Base-by-base conservation (phyloP, 768 basidiomycete genomes). In the Leccinum uliginosum region DNA sequence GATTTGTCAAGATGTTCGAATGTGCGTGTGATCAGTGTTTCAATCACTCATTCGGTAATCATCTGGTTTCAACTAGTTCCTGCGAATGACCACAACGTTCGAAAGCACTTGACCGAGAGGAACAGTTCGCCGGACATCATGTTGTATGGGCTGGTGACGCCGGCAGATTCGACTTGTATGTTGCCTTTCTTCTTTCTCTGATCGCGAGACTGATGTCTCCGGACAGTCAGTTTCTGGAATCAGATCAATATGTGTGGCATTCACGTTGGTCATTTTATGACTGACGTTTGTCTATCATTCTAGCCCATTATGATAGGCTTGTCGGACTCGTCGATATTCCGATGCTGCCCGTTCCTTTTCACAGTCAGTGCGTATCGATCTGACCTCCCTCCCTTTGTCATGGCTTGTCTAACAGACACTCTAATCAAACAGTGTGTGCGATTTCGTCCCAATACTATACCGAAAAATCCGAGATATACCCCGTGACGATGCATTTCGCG, bases 301-400 rank as follows among this genome's bases (percentile, higher is more conserved):
- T 43, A 69, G 82, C 82, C 84, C 1, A 85, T 84, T 61, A 79
- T n/a, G n/a, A n/a, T 94, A 17, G 88, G 88, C 3, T 72, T 94
- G 23, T 77, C 95, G 11, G 92, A 94, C 69, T 86, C 84, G 6
- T 80, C 83, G 3, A 90, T 88, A 10, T 92, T 90, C 63, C 82
- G 87, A n/a, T 78, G 93, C 53, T 91, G 89, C 64, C 93, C 93
- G 0, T 96, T 94, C 76, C 76, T 96, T 32, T 93, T 93, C 70
- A 95, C 93, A 47, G 91, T 92, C 57, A 80, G 88, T 88, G 56
- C 76, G 83, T 83, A 54, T 49, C 8, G 38, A 11, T 17, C 1
- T 10, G 17, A n/a, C 23, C 53, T 17, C 19, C 17, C 10, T 19
- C 40, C 17, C 2, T 34, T n/a, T n/a, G 6, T 32, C 12, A 8